Conservation (phyloP, 164 flowering plant genomes). For the Stephania yunnanensis region DNA sequence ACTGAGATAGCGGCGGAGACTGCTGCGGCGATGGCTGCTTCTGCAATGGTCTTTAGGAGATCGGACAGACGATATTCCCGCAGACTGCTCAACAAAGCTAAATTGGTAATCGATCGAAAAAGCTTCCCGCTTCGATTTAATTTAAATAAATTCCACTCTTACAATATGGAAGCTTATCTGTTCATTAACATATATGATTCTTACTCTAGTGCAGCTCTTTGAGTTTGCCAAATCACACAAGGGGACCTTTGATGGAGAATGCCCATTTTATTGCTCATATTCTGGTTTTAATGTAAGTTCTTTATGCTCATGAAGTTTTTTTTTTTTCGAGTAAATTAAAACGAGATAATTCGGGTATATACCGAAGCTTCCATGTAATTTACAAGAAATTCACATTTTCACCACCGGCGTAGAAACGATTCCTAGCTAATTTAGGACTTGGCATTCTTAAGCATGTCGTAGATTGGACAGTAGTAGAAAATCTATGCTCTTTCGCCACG, state of each 20-base stretch:
- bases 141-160: neutral
- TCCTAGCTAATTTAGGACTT: no score
- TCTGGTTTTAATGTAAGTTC: conserved; percentile 76
- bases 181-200: neutral
- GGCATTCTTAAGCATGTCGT: no score
- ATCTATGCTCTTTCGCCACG: no score
- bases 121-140: neutral
- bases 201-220: conserved; percentile 51
- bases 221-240: conserved; percentile 52
- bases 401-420: no score
- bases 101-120: conserved; percentile 34
- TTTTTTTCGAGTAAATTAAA: no score
- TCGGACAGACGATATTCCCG: conserved; percentile 46
- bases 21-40: conserved; percentile 81
- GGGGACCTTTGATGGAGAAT: conserved; percentile 83
- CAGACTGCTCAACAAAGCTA: conserved; percentile 70
- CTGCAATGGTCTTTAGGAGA: conserved; percentile 58
- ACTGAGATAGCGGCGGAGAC: conserved; percentile 93
- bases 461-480: no score
- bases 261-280: conserved; percentile 92
- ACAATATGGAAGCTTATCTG: neutral
- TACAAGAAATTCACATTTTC: no score
- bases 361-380: no score
- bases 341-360: no score
- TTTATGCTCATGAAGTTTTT: neutral